Evolutionary conservation across 768 basidiomycete genomes (phyloP), one percentile per base, ranked within the genome.

Genomic region (Naganishia onofrii): DNA sequence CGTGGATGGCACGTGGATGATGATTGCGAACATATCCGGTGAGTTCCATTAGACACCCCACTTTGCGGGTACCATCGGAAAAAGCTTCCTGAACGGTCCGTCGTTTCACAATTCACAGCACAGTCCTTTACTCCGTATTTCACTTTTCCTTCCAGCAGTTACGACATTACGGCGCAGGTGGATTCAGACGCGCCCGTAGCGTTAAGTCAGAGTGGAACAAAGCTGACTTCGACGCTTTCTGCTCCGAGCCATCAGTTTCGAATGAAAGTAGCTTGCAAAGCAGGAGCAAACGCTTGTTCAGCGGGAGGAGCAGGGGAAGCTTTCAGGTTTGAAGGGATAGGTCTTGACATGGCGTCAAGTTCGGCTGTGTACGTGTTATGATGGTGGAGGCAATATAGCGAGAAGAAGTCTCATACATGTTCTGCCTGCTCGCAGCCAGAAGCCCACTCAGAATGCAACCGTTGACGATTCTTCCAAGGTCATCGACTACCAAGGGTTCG

Each of bases 401-500:
- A 51, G 13, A 51, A 19, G 36, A 32, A n/a, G n/a, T n/a, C n/a
- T n/a, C n/a, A n/a, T 23, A 46, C n/a, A 63, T 13, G 7, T 58
- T 36, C 34, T 23, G 38, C n/a, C 9, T 34, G 12, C 44, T 32
- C 1, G n/a, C 29, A 63, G 56, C 6, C n/a, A 26, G 12, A 51
- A 32, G 1, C 28, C 57, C 29, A 19, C 7, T 13, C 46, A 34
- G 17, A 60, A 69, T 60, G 68, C 68, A 0, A 69, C 68, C 3
- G 21, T 69, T n/a, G 68, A 69, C 26, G 68, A 69, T 52, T 51
- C 57, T 9, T 46, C 56, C 3, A 32, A 60, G 12, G n/a, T 32
- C 6, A 69, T 69, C 57, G 29, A 69, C 28, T 69, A 69, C n/a
- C 42, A 57, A n/a, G 68, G 68, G 0, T 69, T 69, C 28, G 57